These are phyloP conservation scores for Nakataea oryzae DNA, from an alignment of 2,329 filamentous ascomycete genomes.

Conservation along the genomic window DNA sequence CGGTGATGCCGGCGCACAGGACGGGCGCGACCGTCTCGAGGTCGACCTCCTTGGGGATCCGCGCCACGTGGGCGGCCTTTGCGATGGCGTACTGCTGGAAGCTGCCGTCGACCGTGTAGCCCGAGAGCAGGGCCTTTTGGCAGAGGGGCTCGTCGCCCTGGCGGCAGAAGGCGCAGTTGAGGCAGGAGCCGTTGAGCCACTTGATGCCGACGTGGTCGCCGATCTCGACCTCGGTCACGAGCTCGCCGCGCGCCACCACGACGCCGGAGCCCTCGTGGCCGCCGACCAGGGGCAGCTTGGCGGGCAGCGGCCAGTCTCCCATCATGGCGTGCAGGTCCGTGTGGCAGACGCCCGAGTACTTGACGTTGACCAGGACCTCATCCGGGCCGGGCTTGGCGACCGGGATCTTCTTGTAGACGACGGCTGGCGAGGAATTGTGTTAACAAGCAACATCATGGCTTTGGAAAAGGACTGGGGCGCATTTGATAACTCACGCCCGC, in stretches of 20 bases:
- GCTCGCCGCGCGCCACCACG: slow-evolving; percentile 67
- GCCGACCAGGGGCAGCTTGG: slow-evolving; percentile 76
- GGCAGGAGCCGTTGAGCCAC: slow-evolving; percentile 85
- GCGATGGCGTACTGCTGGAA: slow-evolving; percentile 91
- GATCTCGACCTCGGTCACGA: slow-evolving; percentile 68
- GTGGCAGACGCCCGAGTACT: slow-evolving; percentile 62
- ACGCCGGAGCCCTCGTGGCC: slow-evolving; percentile 75
- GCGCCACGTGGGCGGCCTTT: slow-evolving; percentile 76
- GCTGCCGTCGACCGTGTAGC: slow-evolving; percentile 84
- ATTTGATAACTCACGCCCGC: slow-evolving; percentile 47
- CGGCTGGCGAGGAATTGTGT: slow-evolving; percentile 27
- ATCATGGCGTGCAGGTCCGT: slow-evolving; percentile 72
- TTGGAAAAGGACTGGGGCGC: slow-evolving; percentile 18
- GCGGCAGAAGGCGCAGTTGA: slow-evolving; percentile 76
- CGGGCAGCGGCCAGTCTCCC: slow-evolving; percentile 78
- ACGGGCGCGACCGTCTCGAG: slow-evolving; percentile 72
- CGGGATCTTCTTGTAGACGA: slow-evolving; percentile 70
- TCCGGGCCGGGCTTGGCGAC: slow-evolving; percentile 50
- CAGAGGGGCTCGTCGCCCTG: slow-evolving; percentile 77
- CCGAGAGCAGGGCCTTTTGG: slow-evolving; percentile 62
- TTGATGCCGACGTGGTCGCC: slow-evolving; percentile 84
- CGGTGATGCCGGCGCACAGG: slow-evolving; percentile 64
- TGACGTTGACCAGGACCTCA: slow-evolving; percentile 20
- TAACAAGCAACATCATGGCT: background rate
- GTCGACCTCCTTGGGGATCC: slow-evolving; percentile 65